These are phyloP conservation scores for Boletus semigastroideus DNA, from an alignment of 1,284 basidiomycete species.

Conservation along the genomic window DNA sequence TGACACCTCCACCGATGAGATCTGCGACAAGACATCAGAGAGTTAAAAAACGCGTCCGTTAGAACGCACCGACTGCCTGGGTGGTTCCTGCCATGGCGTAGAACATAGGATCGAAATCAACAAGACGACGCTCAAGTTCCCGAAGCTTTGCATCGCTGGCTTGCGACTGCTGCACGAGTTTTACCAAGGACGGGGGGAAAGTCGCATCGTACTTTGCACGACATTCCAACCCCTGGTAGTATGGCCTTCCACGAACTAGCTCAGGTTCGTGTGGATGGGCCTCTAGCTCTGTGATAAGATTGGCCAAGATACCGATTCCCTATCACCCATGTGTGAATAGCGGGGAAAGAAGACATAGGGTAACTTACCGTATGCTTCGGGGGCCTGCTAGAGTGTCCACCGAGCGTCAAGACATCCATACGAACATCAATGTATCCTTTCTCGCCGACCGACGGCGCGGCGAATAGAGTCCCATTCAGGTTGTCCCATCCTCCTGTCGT, in stretches of 20 bases:
- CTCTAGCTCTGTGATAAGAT: constrained; percentile 53
- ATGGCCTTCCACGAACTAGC: constrained; percentile 34
- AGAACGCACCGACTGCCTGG: constrained; percentile 44
- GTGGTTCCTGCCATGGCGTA: constrained; percentile 40
- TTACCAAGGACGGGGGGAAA: constrained; percentile 31
- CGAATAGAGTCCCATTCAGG: constrained; percentile 41
- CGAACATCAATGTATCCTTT: constrained; percentile 64
- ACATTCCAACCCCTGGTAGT: constrained; percentile 28
- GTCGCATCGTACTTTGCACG: constrained; percentile 26
- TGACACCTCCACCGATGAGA: constrained; percentile 46
- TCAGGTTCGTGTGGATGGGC: constrained; percentile 41
- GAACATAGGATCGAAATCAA: constrained; percentile 29
- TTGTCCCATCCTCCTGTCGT: constrained; percentile 36
- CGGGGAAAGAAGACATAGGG: background rate
- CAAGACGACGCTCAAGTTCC: constrained; percentile 33
- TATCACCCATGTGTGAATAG: constrained; percentile 15
- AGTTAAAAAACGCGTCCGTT: background rate
- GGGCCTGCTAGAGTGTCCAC: constrained; percentile 68
- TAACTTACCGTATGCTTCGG: constrained; percentile 51
- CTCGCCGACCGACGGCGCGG: constrained; percentile 56
- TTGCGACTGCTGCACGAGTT: constrained; percentile 29
- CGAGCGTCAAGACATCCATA: constrained; percentile 53
- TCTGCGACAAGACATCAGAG: constrained; percentile 24
- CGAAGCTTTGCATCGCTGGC: constrained; percentile 28
- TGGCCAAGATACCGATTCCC: constrained; percentile 57